Percentiles rank a stretch among this genome's conserved stretches.
Evolutionary conservation across 1,284 basidiomycete genomes (phyloP).

Genomic region (Fomes fomentarius): DNA sequence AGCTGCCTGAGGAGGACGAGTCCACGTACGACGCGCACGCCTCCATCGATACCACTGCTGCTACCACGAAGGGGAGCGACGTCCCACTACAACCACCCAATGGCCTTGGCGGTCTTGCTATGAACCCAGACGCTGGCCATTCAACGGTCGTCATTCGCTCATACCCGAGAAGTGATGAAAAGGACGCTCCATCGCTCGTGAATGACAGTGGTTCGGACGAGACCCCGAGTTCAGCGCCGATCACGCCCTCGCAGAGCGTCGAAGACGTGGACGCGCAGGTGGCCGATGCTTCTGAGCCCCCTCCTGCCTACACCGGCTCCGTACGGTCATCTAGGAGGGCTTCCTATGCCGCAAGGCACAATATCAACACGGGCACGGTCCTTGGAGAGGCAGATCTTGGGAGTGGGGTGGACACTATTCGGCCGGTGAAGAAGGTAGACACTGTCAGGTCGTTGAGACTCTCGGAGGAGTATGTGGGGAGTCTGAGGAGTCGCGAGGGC

Average conservation of each 20-base stretch:
- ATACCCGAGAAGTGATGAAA: constrained; percentile 38
- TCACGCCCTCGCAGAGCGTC: constrained; percentile 35
- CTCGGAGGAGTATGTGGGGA: constrained; percentile 83
- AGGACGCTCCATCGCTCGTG: constrained; percentile 46
- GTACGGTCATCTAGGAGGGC: constrained; percentile 54
- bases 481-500: constrained; percentile 56
- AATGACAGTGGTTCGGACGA: constrained; percentile 42
- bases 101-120: constrained; percentile 44
- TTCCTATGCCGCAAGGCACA: constrained; percentile 75
- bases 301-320: constrained; percentile 42
- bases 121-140: constrained; percentile 58
- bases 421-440: constrained; percentile 92
- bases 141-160: constrained; percentile 73
- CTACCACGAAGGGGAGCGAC: constrained; percentile 71
- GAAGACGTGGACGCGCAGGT: constrained; percentile 21
- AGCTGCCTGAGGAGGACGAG: constrained; percentile 41
- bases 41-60: constrained; percentile 60
- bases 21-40: constrained; percentile 36
- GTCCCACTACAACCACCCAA: constrained; percentile 35
- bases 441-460: constrained; percentile 75
- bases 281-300: constrained; percentile 35
- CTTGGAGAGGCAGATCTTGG: constrained; percentile 83
- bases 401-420: constrained; percentile 84
- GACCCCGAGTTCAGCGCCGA: constrained; percentile 32
- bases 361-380: constrained; percentile 71